Evolutionary conservation across 192 early-diverging fungal species (phyloP).

Genomic region (Gaertneriomyces semiglobifer): DNA sequence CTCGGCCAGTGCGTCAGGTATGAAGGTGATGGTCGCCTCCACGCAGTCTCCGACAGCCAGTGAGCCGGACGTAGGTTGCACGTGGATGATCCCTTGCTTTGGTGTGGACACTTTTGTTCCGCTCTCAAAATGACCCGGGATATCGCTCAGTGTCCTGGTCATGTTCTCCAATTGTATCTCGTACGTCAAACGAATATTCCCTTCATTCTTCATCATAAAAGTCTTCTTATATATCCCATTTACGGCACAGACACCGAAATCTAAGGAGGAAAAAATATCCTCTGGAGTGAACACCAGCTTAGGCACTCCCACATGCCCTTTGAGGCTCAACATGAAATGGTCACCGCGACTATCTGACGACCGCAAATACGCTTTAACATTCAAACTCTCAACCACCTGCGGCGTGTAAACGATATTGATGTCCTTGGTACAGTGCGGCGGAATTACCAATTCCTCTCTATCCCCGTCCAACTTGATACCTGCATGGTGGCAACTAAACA

Average conservation of each 20-base stretch:
- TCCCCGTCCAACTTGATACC: slow-evolving; percentile 39
- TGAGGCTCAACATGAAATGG: slow-evolving; percentile 49
- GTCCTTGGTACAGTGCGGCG: slow-evolving; percentile 41
- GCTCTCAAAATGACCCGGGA: slow-evolving; percentile 4
- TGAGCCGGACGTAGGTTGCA: slow-evolving; percentile 35
- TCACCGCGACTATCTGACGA: slow-evolving; percentile 58
- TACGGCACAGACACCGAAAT: slow-evolving; percentile 55
- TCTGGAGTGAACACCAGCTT: slow-evolving; percentile 45
- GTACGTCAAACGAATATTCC: slow-evolving; percentile 52
- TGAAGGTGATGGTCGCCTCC: slow-evolving; percentile 41
- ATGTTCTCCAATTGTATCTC: slow-evolving; percentile 29
- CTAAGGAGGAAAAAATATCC: slow-evolving; percentile 36
- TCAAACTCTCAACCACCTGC: slow-evolving; percentile 47
- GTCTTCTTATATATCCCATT: slow-evolving; percentile 37
- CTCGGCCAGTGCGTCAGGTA: slow-evolving; percentile 44
- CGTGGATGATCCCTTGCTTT: slow-evolving; percentile 17
- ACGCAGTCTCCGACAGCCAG: slow-evolving; percentile 45
- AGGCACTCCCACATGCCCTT: slow-evolving; percentile 54
- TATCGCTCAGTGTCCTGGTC: slow-evolving; percentile 1
- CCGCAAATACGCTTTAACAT: slow-evolving; percentile 49
- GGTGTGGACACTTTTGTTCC: slow-evolving; percentile 11
- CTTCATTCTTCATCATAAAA: slow-evolving; percentile 55
- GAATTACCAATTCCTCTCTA: slow-evolving; percentile 25
- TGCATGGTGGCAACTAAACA: slow-evolving; percentile 52
- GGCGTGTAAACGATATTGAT: slow-evolving; percentile 52